phyloP scores from a whole-genome alignment of 805 yeast genomes.

The Myxozyma lipomycoides region DNA sequence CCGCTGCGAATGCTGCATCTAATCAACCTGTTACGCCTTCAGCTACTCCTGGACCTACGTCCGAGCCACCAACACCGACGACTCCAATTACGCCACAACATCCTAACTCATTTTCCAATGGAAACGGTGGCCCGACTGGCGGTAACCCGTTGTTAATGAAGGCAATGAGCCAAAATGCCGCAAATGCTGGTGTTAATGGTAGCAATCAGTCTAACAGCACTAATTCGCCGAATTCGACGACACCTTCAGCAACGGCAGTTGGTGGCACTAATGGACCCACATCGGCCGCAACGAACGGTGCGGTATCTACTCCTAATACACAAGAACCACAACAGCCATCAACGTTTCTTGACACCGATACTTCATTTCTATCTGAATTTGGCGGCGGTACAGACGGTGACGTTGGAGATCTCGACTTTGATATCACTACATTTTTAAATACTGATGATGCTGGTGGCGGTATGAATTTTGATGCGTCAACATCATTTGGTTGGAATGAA shows the following conservation, averaged over 20 bases:
- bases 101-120: conserved; percentile 16
- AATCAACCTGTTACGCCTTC: conserved; percentile 24
- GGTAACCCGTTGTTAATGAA: conserved; percentile 17
- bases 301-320: not conserved
- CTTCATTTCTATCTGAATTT: conserved; percentile 23
- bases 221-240: conserved; percentile 2
- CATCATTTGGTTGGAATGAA: conserved; percentile 27
- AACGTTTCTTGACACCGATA: conserved; percentile 19
- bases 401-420: conserved; percentile 26
- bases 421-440: conserved; percentile 26
- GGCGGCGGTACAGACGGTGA: conserved; percentile 20
- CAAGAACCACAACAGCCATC: conserved; percentile 7
- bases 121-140: not conserved
- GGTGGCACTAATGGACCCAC: not conserved
- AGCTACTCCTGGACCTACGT: conserved; percentile 24
- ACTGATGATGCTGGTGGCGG: conserved; percentile 26
- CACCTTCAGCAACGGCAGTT: not conserved
- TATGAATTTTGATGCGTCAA: conserved; percentile 22
- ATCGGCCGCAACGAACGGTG: not conserved
- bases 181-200: conserved; percentile 1
- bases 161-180: conserved; percentile 19
- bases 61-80: conserved; percentile 30
- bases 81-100: conserved; percentile 31
- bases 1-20: conserved; percentile 16
- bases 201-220: not conserved